Evolutionary conservation across 176 grass and related monocot genomes (phyloP), one percentile per base, ranked within the genome.

Genomic region (Ensete glaucum): DNA sequence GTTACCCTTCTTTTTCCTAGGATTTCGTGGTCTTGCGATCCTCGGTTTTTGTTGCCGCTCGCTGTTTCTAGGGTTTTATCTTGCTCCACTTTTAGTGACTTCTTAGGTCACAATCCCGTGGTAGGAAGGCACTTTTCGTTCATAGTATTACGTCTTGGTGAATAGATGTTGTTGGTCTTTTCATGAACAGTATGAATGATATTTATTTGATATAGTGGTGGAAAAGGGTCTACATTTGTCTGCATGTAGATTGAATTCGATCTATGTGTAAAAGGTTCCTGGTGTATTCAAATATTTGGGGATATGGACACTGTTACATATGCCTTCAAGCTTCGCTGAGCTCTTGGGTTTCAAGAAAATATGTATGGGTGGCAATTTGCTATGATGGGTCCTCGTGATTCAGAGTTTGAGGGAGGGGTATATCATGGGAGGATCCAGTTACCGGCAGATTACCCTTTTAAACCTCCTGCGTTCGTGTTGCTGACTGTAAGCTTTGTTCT

Each of bases 361-460:
- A 96, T 96, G 71, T 96, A 92, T 50, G 92, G 92, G 82, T 96
- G 92, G 92, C 89, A 96, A 58, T 96, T 96, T 86, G 92, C 92
- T 52, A 96, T 96, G 54, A 54, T 85, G 57, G 89, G 92, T 17
- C 92, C 92, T 11, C 56, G 87, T 72, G 92, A 91, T 76, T 88
- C 89, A 6, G 92, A 96, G 72, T 96, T 92, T 74, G 92, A 96
- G 81, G 92, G 92, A 55, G 89, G 92, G 68, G 87, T 96, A 55
- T 96, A 92, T 73, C 92, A 96, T 54, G 92, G 89, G 58, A 88
- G 92, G 69, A 92, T 96, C 64, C 89, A 96, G 62, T 71, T 96
- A 29, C 89, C 92, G 57, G 88, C 89, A 0, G 89, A 96, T 9
- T 96, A 96, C 74, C 89, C 89, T 26, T 92, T 96, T 68, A 96